Evolutionary conservation across 2,329 filamentous ascomycete species (phyloP).

Genomic region (Alternaria triticimaculans): DNA sequence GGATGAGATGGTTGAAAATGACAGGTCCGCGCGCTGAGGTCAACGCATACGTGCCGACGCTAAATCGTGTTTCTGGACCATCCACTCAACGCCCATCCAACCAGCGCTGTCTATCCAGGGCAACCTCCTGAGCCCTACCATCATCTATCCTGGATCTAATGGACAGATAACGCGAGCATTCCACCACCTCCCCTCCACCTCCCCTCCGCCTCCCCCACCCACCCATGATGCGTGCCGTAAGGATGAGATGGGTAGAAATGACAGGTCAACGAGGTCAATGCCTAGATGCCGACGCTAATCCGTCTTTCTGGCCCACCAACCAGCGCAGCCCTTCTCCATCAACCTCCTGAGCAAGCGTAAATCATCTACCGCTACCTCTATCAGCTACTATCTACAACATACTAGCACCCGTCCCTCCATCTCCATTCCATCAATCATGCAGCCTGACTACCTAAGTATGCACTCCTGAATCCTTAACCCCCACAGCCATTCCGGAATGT

Average conservation of each 20-base stretch:
- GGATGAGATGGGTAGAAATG: conserved; percentile 23
- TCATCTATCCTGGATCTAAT: too few species aligned
- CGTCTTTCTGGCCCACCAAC: not conserved
- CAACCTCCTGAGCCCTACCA: too few species aligned
- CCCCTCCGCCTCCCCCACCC: too few species aligned
- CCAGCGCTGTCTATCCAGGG: not conserved
- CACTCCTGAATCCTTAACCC: conserved; percentile 26
- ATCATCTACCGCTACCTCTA: too few species aligned
- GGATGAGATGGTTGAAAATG: conserved; percentile 22
- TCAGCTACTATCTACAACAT: not conserved
- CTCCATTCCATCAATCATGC: not conserved
- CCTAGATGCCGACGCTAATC: conserved; percentile 27
- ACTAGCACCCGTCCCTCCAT: not conserved
- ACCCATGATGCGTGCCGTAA: conserved; percentile 24
- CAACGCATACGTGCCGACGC: conserved; percentile 23
- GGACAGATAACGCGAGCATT: too few species aligned
- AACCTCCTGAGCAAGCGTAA: conserved; percentile 21
- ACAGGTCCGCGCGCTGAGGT: conserved; percentile 21
- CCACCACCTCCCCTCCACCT: too few species aligned
- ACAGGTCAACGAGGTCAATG: conserved; percentile 22
- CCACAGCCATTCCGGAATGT: conserved; percentile 2
- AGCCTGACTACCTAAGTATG: not conserved
- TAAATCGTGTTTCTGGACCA: conserved; percentile 10
- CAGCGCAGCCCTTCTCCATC: not conserved
- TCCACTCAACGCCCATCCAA: conserved; percentile 9